A percentile compares a stretch with the other conserved stretches of the same genome.
Evolutionary conservation across 345 rosid genomes (phyloP).

Genomic region (Lumnitzera littorea): DNA sequence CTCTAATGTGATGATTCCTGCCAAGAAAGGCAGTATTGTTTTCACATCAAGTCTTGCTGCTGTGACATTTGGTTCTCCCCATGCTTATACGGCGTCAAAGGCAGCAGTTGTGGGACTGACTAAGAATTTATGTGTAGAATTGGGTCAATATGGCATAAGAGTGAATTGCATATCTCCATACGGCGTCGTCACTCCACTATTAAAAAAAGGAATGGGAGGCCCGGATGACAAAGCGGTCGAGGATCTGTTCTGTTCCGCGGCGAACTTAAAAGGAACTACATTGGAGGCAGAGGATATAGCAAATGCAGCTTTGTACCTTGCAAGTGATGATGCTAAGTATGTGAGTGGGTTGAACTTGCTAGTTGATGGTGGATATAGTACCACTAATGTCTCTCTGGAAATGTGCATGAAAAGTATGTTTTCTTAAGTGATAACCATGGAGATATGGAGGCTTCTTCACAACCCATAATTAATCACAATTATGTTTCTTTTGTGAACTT

Average conservation of each 20-base stretch:
- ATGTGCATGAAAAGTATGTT: not conserved
- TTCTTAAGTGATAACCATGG: too few relatives aligned
- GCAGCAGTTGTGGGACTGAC: conserved; percentile 13
- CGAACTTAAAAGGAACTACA: conserved; percentile 4
- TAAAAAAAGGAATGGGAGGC: not conserved
- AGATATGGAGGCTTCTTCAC: too few relatives aligned
- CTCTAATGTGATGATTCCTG: conserved; percentile 19
- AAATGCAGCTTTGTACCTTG: conserved; percentile 12
- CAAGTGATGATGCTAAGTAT: conserved; percentile 15
- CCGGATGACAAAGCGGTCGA: not conserved
- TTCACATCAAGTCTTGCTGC: conserved; percentile 12
- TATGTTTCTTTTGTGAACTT: too few relatives aligned
- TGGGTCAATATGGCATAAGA: conserved; percentile 17
- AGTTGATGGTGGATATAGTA: conserved; percentile 9
- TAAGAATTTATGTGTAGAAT: conserved; percentile 11
- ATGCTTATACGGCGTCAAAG: conserved; percentile 16
- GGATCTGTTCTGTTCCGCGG: not conserved
- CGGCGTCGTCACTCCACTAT: not conserved
- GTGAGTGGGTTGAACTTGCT: conserved; percentile 14
- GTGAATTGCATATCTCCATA: conserved; percentile 18
- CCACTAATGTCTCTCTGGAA: conserved; percentile 2
- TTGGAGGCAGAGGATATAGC: conserved; percentile 17
- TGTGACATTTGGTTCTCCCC: not conserved
- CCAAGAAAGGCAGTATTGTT: conserved; percentile 12
- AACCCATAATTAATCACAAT: too few relatives aligned